Percentiles rank a stretch among this genome's conserved stretches.
Conservation (phyloP, 768 basidiomycete genomes). For the Panus rudis region DNA sequence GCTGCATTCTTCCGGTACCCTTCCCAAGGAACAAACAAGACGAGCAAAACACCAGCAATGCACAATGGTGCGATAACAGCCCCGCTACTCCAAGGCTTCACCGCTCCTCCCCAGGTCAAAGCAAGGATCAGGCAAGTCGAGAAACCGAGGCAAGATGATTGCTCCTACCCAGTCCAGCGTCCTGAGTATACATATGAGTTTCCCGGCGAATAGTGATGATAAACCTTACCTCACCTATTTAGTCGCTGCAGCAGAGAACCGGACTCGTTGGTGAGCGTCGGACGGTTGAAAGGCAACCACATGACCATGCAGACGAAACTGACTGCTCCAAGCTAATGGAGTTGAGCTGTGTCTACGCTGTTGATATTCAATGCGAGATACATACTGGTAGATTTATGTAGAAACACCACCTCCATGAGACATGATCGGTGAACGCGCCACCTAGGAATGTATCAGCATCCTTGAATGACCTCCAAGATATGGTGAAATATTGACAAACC, state of each 20-base stretch:
- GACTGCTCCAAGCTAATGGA: not conserved
- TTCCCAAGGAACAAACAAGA: not conserved
- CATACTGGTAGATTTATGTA: slow-evolving; percentile 1
- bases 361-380: not conserved
- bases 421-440: not conserved
- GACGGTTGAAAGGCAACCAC: not conserved
- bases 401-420: not conserved
- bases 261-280: not conserved
- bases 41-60: not conserved
- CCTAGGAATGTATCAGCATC: not conserved
- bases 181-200: not conserved
- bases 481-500: not conserved
- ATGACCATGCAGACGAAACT: not conserved
- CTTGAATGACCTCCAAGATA: no score
- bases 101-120: not conserved
- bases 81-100: not conserved
- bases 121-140: not conserved
- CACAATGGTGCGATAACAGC: not conserved
- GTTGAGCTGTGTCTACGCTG: not conserved
- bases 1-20: not conserved
- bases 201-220: not conserved
- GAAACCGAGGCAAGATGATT: not conserved
- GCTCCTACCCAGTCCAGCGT: slow-evolving; percentile 1
- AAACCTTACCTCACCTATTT: not conserved
- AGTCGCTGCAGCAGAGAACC: not conserved